Evolutionary conservation across 176 grass and related monocot species (phyloP), one percentile per base, ranked within the genome.

Genomic region (Juncus inflexus): DNA sequence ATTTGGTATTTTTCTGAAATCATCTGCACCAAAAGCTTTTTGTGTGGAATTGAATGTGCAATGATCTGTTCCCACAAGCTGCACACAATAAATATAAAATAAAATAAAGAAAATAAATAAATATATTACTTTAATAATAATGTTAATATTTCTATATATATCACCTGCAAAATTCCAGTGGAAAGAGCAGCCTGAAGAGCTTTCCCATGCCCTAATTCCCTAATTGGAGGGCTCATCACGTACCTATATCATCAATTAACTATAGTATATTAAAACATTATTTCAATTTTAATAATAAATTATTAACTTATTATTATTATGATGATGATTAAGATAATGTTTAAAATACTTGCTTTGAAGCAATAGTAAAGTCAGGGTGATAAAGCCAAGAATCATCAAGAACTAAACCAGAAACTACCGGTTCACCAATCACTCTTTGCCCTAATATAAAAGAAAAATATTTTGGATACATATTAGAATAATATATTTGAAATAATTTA

Each of bases 21-120:
- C 85, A 80, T 97, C 80, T 47, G 56, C 72, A 49, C 94, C 88
- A 16, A 89, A 86, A 82, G 94, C 83, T 92, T 97, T 97, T 53
- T 97, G 88, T 47, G 88, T 97, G 39, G 85, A 84, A 82, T 91
- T 91, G 80, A 97, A 97, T 58, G 82, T 72, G 77, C 88, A 91
- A 61, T 97, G 94, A 78, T 97, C 94, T 65, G 94, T 97, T 72
- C 87, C 88, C 19, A 97, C 94, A 84, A 97, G 88, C 94, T 97
- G 79, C 65, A 81, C n/a, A 62, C 2, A 68, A 63, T 59, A 63
- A 66, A 74, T 5, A 62, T 77, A 61, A 5, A 13, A 61, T 42
- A 55, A 55, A 28, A 28, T 28, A 5, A 13, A 61, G 37, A 55
- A 55, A 28, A 28, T 28, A 28, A 28, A 28, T 28, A 28, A 28